Conservation (phyloP, 306 rosid species). For the Fagus sylvatica region DNA sequence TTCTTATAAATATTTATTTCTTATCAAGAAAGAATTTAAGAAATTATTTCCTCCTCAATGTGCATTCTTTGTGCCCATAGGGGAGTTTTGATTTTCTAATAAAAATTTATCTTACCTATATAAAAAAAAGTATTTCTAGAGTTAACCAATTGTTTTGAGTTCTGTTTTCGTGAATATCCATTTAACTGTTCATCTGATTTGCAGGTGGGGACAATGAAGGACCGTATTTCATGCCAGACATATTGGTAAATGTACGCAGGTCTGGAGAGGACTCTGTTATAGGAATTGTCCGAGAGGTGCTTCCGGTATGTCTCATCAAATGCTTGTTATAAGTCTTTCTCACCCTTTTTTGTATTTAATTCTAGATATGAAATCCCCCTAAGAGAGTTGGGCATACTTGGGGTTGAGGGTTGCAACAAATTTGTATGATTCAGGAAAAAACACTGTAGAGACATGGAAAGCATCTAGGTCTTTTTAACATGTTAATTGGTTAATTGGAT, state of each 20-base stretch:
- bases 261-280: conserved; percentile 68
- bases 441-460: background rate
- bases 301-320: conserved; percentile 58
- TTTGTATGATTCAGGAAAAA: background rate
- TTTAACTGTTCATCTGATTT: conserved; percentile 18
- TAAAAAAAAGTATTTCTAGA: background rate
- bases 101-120: no score
- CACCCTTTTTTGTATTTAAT: background rate
- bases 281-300: conserved; percentile 84
- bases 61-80: no score
- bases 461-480: background rate
- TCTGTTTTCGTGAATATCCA: background rate
- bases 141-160: background rate
- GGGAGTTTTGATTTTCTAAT: no score
- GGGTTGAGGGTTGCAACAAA: background rate
- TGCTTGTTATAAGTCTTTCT: background rate
- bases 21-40: no score
- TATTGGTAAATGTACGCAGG: conserved; percentile 80
- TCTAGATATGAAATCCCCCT: no score
- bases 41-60: no score
- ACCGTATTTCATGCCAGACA: conserved; percentile 83
- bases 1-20: no score
- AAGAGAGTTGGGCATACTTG: background rate
- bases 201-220: conserved; percentile 92
- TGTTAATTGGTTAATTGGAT: background rate